A percentile compares a stretch with the other conserved stretches of the same genome.
Evolutionary conservation across 768 basidiomycete species (phyloP).

Genomic region (Termitomyces sp.): DNA sequence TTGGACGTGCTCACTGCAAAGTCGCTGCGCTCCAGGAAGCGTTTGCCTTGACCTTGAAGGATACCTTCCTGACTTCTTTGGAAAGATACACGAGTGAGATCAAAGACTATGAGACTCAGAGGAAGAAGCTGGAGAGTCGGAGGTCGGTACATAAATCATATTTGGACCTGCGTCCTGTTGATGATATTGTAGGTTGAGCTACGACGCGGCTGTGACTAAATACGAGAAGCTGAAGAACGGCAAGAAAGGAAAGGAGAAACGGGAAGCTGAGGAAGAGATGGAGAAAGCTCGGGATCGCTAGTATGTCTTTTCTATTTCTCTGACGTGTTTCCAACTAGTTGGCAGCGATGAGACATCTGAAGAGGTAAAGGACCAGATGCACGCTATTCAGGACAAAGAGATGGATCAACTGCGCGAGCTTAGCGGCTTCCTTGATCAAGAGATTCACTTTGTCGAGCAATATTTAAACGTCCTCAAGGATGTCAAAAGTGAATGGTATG

Average conservation of each 20-base stretch:
- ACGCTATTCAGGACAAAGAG: conserved; percentile 78
- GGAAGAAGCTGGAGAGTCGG: conserved; percentile 86
- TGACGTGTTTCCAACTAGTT: neutral
- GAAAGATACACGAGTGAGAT: conserved; percentile 67
- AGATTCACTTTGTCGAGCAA: conserved; percentile 69
- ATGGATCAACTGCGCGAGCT: conserved; percentile 68
- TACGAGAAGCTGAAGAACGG: conserved; percentile 58
- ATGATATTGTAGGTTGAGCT: conserved; percentile 50
- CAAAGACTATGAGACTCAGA: conserved; percentile 75
- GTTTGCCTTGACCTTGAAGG: conserved; percentile 66
- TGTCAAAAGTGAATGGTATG: conserved; percentile 63
- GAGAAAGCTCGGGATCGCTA: conserved; percentile 69
- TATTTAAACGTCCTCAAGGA: conserved; percentile 74
- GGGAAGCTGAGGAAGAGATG: conserved; percentile 81
- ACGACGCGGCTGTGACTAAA: conserved; percentile 73
- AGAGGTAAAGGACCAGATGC: conserved; percentile 79
- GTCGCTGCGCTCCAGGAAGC: conserved; percentile 83
- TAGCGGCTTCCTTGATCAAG: conserved; percentile 64
- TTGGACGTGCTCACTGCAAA: conserved; percentile 85
- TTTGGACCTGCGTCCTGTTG: neutral
- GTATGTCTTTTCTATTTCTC: conserved; percentile 37
- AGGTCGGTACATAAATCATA: conserved; percentile 38
- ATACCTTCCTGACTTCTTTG: conserved; percentile 68
- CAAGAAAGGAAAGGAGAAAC: conserved; percentile 82
- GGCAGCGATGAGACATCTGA: conserved; percentile 81